phyloP scores from a whole-genome alignment of 2,329 filamentous ascomycete genomes.

The Xylaria sp. region DNA sequence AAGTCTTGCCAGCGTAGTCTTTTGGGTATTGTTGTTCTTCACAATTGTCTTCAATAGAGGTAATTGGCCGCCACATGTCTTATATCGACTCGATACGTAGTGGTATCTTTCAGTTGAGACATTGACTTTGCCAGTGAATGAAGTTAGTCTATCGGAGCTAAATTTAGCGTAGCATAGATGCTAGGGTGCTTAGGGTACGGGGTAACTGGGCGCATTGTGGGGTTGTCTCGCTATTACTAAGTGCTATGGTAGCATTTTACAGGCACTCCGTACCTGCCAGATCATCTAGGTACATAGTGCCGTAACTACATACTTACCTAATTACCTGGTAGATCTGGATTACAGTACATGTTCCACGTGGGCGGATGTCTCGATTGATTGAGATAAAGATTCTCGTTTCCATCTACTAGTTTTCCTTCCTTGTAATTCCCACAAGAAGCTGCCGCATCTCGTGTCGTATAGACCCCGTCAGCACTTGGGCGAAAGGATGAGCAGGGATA shows the following conservation, averaged over 20 bases:
- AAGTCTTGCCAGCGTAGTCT: background rate
- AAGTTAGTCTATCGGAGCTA: too few species aligned
- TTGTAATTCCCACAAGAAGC: constrained; percentile 17
- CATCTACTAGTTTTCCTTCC: background rate
- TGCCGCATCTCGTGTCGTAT: background rate
- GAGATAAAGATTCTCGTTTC: constrained; percentile 2
- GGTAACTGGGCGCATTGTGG: background rate
- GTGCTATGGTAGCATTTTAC: background rate
- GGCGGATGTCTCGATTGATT: background rate
- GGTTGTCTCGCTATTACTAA: background rate
- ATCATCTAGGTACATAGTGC: background rate
- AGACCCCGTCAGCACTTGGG: constrained; percentile 24
- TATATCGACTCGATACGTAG: background rate
- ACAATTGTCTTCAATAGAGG: background rate
- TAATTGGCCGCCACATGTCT: background rate
- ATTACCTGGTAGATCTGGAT: background rate
- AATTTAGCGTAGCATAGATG: background rate
- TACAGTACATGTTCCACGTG: background rate
- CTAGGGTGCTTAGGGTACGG: background rate
- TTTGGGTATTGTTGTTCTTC: background rate
- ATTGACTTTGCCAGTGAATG: too few species aligned
- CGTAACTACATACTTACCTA: too few species aligned
- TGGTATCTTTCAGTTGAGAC: too few species aligned
- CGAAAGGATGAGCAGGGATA: constrained; percentile 30
- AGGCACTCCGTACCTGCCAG: background rate